Evolutionary conservation across 139 green algal species (phyloP).

Genomic region (Auxenochlorella protothecoides): DNA sequence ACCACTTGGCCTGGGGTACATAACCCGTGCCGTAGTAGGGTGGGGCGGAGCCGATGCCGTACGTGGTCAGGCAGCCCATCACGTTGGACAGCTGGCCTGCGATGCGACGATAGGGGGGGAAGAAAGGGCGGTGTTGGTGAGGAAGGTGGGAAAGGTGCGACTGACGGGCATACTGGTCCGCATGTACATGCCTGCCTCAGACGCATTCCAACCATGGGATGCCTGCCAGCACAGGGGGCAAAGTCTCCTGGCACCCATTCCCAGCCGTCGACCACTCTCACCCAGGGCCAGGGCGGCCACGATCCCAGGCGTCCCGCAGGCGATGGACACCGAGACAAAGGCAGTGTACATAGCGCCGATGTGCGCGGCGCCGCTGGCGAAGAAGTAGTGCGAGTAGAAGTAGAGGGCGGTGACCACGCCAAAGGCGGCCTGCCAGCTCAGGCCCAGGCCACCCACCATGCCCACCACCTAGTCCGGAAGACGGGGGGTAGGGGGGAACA

Average conservation of each 20-base stretch:
- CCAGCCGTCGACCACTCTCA: not conserved
- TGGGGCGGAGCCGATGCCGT: conserved; percentile 95
- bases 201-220: not conserved
- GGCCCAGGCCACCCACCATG: conserved; percentile 68
- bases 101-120: no score
- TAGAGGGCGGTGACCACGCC: conserved; percentile 85
- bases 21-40: conserved; percentile 90
- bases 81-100: conserved; percentile 89
- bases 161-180: not conserved
- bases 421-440: conserved; percentile 92
- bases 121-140: no score
- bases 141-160: not conserved
- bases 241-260: no score
- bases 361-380: conserved; percentile 93
- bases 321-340: conserved; percentile 91
- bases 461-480: conserved; percentile 44
- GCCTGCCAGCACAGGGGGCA: not conserved
- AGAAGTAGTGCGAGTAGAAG: conserved; percentile 99
- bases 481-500: not conserved
- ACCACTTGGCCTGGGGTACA: conserved; percentile 79
- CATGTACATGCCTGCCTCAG: not conserved
- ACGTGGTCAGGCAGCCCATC: conserved; percentile 98
- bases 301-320: conserved; percentile 70
- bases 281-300: conserved; percentile 28
- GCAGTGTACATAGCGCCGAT: conserved; percentile 99